Evolutionary conservation across 2,329 filamentous ascomycete genomes (phyloP), one percentile per base, ranked within the genome.

Genomic region (Fusarium denticulatum): DNA sequence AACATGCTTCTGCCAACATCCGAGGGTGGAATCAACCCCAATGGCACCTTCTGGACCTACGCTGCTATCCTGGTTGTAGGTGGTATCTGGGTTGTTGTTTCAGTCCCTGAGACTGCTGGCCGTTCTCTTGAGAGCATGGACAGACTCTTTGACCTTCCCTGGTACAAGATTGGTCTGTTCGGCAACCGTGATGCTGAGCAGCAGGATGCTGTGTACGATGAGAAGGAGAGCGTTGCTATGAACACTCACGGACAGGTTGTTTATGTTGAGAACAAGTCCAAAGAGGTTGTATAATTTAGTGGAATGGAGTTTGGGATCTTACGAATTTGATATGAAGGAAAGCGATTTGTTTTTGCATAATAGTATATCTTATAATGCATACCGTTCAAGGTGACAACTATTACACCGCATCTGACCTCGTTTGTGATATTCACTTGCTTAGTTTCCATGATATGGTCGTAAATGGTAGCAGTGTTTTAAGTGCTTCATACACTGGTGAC

Each of bases 61-160:
- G 64, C 50, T 16, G 52, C 62, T 3, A 67, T 67, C 14, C 26
- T 67, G 7, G 13, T 67, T 3, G 32, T 60, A 30, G 64, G 64
- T 4, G 64, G 64, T 20, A 8, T 67, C 5, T 67, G 64, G 64
- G 64, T 67, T 3, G 30, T 67, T 20, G 43, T 67, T 22, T 67
- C 62, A 1, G 64, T 67, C 1, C 64, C 64, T 5, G 64, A 67
- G 26, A 67, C 64, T 18, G 64, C 64, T 6, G 64, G 64, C 2
- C 62, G 64, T 26, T 67, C 64, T 20, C 64, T 67, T 16, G 64
- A 67, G 52, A 67, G 64, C 37, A 67, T 67, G 64, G 64, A 67
- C 14, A 39, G 64, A 45, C 64, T 67, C 22, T 67, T 67, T 24
- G 64, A 67, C 20, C 64, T 67, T 3, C 64, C 64, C 6, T 67